A percentile compares a stretch with the other conserved stretches of the same genome.
phyloP scores from a whole-genome alignment of 2,329 filamentous ascomycete species.

The Mycocentrospora acerina region DNA sequence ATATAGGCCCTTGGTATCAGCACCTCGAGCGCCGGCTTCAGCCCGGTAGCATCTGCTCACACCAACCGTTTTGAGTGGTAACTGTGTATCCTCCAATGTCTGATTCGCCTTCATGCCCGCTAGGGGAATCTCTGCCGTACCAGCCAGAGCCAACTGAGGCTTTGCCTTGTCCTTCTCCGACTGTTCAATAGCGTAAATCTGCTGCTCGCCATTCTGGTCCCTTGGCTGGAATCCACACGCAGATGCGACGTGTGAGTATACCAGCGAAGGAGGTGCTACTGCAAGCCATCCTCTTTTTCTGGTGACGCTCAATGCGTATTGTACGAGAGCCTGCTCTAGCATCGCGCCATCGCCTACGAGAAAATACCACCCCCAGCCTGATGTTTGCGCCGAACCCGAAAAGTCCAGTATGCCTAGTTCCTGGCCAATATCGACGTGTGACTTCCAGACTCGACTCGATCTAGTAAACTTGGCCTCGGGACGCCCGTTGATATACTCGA shows the following conservation, averaged over 20 bases:
- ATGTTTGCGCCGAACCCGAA: conserved; percentile 73
- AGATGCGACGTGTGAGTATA: conserved; percentile 86
- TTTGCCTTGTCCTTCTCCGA: conserved; percentile 60
- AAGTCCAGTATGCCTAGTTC: conserved; percentile 93
- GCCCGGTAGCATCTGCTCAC: conserved; percentile 93
- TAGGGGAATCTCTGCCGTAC: conserved; percentile 91
- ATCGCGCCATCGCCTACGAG: conserved; percentile 87
- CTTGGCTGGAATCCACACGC: conserved; percentile 95
- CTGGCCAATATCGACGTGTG: conserved; percentile 83
- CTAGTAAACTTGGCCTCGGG: conserved; percentile 43
- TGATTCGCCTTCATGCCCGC: conserved; percentile 84
- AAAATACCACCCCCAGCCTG: conserved; percentile 98
- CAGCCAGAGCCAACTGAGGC: conserved; percentile 75
- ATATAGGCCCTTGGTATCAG: conserved; percentile 91
- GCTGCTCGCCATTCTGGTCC: conserved; percentile 86
- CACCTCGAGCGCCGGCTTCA: conserved; percentile 86
- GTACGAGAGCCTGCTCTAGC: conserved; percentile 90
- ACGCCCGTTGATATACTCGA: conserved; percentile 79
- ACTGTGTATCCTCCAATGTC: conserved; percentile 62
- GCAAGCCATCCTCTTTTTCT: conserved; percentile 74
- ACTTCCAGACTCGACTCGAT: conserved; percentile 60
- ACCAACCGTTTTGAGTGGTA: conserved; percentile 80
- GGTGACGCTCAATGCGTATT: conserved; percentile 77
- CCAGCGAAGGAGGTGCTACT: conserved; percentile 82
- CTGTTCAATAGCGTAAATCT: conserved; percentile 81